Base-by-base conservation (phyloP, 1,284 basidiomycete genomes). In the Laetiporus sulphureus region DNA sequence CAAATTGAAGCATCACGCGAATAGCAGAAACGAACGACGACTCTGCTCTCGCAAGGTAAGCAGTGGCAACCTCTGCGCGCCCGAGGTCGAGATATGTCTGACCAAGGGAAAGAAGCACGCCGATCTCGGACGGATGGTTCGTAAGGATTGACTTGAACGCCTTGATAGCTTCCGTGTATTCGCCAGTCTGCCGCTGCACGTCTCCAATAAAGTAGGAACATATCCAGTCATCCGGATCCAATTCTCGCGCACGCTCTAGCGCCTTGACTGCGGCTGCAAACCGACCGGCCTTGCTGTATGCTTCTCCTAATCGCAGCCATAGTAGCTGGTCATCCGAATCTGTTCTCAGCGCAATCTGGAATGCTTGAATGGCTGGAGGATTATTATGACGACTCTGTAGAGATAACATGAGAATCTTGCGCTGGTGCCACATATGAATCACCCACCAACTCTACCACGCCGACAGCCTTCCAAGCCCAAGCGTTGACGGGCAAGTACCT, bases 391-490 rank as follows among this genome's bases (percentile, higher is more conserved):
- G 80, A 50, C 79, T 82, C 89, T 93, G 44, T 35, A 30, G 32
- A 31, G 24, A 21, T 30, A 8, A 5, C 15, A 18, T 21, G 32
- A 18, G 27, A 23, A 32, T 19, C 30, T 39, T 27, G 22, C 18
- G 35, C 24, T 27, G 18, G 32, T 21, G 15, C 29, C 38, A 15
- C 0, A 21, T 4, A 10, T 19, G 29, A 32, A 23, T 12, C 24
- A 63, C 81, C 65, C 55, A 92, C 92, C 66, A 97, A 68, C 58
- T 97, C 91, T 1, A 95, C 93, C 1, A 90, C 79, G 1, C 96
- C 96, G 21, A 96, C 69, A 8, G 96, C 95, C 63, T 97, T 98
- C 93, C 94, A 99, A 1, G 96, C 96, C 96, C 96, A 99, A 2
- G 86, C 78, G 54, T 93, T 94, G 32, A 79, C 81, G 0, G 91